Base-by-base conservation (phyloP, 768 basidiomycete genomes). In the Leccinum broughii region DNA sequence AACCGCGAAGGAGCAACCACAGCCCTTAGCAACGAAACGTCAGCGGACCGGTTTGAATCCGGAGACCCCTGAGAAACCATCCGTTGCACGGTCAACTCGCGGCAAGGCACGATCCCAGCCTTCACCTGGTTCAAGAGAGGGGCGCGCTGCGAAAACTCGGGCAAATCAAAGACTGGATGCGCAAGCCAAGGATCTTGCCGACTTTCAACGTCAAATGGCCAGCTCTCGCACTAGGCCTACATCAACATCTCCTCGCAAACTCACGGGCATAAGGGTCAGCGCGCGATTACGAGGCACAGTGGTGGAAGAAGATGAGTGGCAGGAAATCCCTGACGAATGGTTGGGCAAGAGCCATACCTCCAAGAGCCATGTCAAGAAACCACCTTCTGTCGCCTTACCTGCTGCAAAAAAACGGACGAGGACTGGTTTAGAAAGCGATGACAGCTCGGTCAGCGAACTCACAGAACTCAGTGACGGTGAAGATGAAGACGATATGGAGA, bases 271-370 rank as follows among this genome's bases (percentile, higher is more conserved):
- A 4, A 78, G 90, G 28, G 68, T 84, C 3, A 93, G 90, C 67
- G 81, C 85, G 1, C 80, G 91, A 46, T 70, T 92, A 61, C 78
- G 88, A 49, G 86, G 85, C 15, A 59, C 76, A 3, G 70, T 75
- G 48, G 80, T 69, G 13, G 78, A 83, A n/a, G 86, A 85, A 11
- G 77, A 78, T 3, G 87, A 84, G 65, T 93, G 91, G 92, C 89
- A 93, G 72, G 78, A 83, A 58, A 81, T 93, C 26, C 92, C 92
- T 0, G 81, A 86, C 9, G 90, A 90, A 67, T 93, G 90, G 91
- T 67, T 79, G 57, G 63, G 49, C 46, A 39, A 8, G 58, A 65
- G 56, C 50, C 68, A 68, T 54, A 63, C 64, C 60, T 62, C 55
- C 54, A 64, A 66, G 52, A 46, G 15, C 55, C 44, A 34, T 56